These are phyloP conservation scores for Pestalotiopsis sp. DNA, from an alignment of 2,329 filamentous ascomycete genomes.

Conservation along the genomic window DNA sequence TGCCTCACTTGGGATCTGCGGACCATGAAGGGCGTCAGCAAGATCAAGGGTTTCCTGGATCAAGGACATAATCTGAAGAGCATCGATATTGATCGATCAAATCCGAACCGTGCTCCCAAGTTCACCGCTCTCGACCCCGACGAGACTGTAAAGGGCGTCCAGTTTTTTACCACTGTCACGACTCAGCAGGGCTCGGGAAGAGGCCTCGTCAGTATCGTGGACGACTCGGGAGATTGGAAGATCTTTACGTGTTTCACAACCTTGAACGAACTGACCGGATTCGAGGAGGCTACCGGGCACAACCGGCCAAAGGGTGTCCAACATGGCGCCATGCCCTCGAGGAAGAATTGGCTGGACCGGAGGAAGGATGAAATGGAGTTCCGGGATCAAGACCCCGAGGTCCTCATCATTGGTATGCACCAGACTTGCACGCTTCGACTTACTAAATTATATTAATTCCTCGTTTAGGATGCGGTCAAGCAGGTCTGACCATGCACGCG, in stretches of 20 bases:
- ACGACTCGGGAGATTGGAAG: constrained; percentile 48
- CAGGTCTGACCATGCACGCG: constrained; percentile 53
- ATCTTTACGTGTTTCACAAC: constrained; percentile 59
- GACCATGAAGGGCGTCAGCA: constrained; percentile 50
- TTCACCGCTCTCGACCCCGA: constrained; percentile 43
- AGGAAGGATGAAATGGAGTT: constrained; percentile 50
- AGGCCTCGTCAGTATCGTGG: constrained; percentile 50
- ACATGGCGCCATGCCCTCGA: constrained; percentile 45
- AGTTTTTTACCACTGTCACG: constrained; percentile 51
- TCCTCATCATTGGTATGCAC: constrained; percentile 54
- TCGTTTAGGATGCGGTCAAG: constrained; percentile 53
- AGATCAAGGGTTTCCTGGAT: constrained; percentile 38
- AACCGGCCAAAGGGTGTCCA: constrained; percentile 50
- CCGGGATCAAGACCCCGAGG: constrained; percentile 47
- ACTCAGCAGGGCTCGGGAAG: constrained; percentile 49
- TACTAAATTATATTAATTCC: not conserved
- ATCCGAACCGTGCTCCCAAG: constrained; percentile 41
- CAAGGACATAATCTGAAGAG: constrained; percentile 33
- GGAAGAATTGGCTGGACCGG: constrained; percentile 57
- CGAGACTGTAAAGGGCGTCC: constrained; percentile 48
- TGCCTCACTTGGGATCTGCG: constrained; percentile 57
- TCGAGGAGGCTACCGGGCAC: constrained; percentile 43
- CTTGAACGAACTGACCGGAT: constrained; percentile 45
- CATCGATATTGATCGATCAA: constrained; percentile 41
- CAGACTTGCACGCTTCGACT: not conserved